phyloP scores from a whole-genome alignment of 2,329 filamentous ascomycete genomes.

The Fusarium sp. region DNA sequence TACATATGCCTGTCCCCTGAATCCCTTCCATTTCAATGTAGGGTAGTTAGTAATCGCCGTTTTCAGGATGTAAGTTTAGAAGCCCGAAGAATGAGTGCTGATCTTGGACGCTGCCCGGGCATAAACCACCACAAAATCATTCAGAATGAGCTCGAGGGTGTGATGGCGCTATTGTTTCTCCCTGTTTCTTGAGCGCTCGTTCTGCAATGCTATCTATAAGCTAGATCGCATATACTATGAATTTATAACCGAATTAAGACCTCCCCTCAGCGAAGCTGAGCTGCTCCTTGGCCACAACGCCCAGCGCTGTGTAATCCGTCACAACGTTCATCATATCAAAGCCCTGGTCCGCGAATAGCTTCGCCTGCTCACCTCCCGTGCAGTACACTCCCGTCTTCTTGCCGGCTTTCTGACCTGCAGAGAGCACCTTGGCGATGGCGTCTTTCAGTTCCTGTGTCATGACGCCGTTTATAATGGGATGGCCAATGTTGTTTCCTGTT shows the following conservation, averaged over 20 bases:
- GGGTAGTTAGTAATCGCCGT: background rate
- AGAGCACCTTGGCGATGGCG: conserved; percentile 69
- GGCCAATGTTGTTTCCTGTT: conserved; percentile 68
- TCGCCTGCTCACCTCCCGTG: conserved; percentile 67
- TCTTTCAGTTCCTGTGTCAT: conserved; percentile 69
- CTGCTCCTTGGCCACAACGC: conserved; percentile 57
- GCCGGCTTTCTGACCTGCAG: conserved; percentile 69
- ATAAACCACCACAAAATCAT: no score
- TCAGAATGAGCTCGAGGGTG: background rate
- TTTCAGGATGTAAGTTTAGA: no score
- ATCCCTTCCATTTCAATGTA: background rate
- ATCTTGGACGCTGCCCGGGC: no score
- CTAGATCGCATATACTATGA: background rate
- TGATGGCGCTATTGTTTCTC: background rate
- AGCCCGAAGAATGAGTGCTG: no score
- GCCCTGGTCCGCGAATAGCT: conserved; percentile 64
- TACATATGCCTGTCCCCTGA: no score
- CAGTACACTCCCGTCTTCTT: conserved; percentile 75
- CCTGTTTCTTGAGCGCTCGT: background rate
- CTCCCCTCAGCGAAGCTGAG: conserved; percentile 60
- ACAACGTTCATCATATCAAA: conserved; percentile 73
- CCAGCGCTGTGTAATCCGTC: conserved; percentile 66
- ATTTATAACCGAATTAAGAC: background rate
- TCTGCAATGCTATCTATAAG: background rate
- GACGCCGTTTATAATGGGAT: conserved; percentile 70